Base-by-base conservation (phyloP, 2,329 filamentous ascomycete species). In the Elsinoe ampelina region DNA sequence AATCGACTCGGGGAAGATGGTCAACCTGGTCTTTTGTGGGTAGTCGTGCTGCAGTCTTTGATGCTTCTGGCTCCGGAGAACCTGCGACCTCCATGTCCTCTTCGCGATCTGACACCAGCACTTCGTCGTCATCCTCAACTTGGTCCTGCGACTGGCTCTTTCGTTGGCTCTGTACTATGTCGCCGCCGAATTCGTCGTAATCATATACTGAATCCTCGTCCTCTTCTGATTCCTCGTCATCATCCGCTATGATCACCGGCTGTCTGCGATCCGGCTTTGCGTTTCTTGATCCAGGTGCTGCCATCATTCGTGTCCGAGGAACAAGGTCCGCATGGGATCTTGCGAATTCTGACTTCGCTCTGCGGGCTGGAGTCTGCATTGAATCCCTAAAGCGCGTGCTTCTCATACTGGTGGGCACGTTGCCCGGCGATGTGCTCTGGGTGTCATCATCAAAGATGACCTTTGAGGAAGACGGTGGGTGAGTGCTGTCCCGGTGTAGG, bases 121-220 rank as follows among this genome's bases (percentile, higher is more conserved):
- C 32, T 13, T 59, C 59, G 26, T 64, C 63, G 19, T 61, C 61
- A 12, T 62, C 61, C 1, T 62, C 59, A 2, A 57, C 39, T 7
- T 63, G 58, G 36, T 65, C 15, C n/a, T 52, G 26, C 10, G 48
- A 52, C 12, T 52, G 48, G 19, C 48, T 38, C 56, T 13, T 42
- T 12, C 59, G 55, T 58, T 70, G 66, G 59, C 68, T 70, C 17
- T 63, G 60, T 39, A 68, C 55, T 19, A 70, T 63, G n/a, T 62
- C 64, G 55, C 70, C 64, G n/a, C 58, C 60, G 35, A 68, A 63
- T 57, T 71, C 68, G 55, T 71, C 67, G 51, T 70, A 71, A 45
- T 72, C 70, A 55, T 75, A 71, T 22, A 59, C 57, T 0, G 57
- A 58, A 4, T 61, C 61, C 13, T 57, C 60, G 10, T 20, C 57